Evolutionary conservation across 2,329 filamentous ascomycete species (phyloP).

Genomic region (Pochonia chlamydosporia): DNA sequence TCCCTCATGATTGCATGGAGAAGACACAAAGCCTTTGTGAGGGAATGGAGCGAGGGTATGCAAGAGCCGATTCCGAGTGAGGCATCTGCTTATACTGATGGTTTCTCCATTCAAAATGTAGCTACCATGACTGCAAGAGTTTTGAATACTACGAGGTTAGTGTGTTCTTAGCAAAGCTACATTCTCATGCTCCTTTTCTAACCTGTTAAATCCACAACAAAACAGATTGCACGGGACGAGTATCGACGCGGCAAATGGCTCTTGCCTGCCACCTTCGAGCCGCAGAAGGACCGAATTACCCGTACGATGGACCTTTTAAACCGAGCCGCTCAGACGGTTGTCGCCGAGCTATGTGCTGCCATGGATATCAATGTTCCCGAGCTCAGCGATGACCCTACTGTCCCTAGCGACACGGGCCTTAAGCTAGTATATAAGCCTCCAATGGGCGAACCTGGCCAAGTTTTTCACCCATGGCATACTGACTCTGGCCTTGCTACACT

Average conservation of each 20-base stretch:
- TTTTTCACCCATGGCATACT: not conserved
- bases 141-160: constrained; percentile 1
- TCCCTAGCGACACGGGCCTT: not conserved
- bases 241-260: not conserved
- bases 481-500: not conserved
- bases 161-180: not conserved
- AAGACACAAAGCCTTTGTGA: not conserved
- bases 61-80: not conserved
- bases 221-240: not conserved
- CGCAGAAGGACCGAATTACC: not conserved
- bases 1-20: not conserved
- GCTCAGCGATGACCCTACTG: not conserved
- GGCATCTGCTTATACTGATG: not conserved
- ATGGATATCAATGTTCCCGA: not conserved
- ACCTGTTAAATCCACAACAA: not conserved
- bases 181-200: not conserved
- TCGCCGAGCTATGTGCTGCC: not conserved
- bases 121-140: not conserved
- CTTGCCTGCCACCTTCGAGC: not conserved
- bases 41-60: constrained; percentile 1
- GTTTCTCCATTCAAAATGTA: not conserved
- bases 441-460: not conserved
- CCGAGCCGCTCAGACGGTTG: not conserved
- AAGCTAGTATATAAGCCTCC: constrained; percentile 1
- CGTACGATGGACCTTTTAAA: not conserved